These are phyloP conservation scores for Marchantia polymorpha DNA, from an alignment of 225 moss, liverwort and hornwort species.

Conservation along the genomic window DNA sequence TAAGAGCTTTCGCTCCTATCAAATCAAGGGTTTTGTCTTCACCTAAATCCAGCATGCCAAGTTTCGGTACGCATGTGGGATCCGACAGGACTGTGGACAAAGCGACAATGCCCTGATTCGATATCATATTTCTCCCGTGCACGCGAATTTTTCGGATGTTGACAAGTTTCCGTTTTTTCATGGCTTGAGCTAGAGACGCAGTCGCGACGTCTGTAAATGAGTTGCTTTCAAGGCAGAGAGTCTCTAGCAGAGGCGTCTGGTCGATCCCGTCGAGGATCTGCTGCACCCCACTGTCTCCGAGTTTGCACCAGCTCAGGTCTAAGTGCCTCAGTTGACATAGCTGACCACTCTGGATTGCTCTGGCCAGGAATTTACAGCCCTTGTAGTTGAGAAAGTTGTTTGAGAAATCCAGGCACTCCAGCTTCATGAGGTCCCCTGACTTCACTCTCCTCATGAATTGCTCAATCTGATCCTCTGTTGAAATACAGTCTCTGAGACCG, in stretches of 20 bases:
- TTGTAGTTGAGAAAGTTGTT: fast-evolving
- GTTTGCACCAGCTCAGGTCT: not conserved
- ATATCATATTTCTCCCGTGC: not conserved
- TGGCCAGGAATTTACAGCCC: not conserved
- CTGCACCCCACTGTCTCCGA: not conserved
- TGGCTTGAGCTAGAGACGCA: not conserved
- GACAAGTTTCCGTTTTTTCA: not conserved
- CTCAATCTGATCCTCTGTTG: not conserved
- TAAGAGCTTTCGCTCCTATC: not conserved
- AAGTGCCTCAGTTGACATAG: not conserved
- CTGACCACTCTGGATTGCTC: not conserved
- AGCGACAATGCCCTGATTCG: not conserved
- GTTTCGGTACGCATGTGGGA: not conserved
- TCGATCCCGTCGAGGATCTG: not conserved
- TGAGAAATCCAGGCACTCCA: not conserved
- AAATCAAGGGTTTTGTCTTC: not conserved
- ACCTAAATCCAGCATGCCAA: not conserved
- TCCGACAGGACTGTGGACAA: not conserved
- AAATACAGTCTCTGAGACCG: not conserved
- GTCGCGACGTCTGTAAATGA: not conserved
- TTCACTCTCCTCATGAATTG: not conserved
- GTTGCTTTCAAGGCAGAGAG: conserved; percentile 1
- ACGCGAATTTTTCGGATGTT: conserved; percentile 5
- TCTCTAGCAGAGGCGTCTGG: not conserved
- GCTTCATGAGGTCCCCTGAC: not conserved